phyloP scores from a whole-genome alignment of 1,284 basidiomycete species.

The Ceratobasidium sp. region DNA sequence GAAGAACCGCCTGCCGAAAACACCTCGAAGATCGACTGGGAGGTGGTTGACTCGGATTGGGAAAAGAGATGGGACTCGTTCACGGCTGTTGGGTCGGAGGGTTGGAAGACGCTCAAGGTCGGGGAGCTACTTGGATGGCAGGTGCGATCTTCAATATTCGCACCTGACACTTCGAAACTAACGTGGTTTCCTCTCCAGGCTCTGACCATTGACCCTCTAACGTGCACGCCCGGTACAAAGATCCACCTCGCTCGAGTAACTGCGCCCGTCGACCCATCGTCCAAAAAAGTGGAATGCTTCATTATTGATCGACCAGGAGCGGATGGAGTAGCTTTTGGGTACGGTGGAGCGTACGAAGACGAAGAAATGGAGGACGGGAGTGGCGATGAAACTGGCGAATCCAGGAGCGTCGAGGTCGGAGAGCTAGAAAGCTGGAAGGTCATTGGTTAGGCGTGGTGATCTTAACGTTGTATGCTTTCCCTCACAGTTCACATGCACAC shows the following conservation, averaged over 20 bases:
- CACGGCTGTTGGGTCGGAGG: slow-evolving; percentile 45
- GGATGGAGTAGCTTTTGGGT: slow-evolving; percentile 11
- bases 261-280: background rate
- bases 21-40: slow-evolving; percentile 50
- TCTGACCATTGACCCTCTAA: slow-evolving; percentile 60
- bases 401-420: background rate
- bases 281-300: slow-evolving; percentile 18
- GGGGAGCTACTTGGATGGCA: slow-evolving; percentile 60
- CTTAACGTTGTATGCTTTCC: background rate
- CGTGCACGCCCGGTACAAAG: slow-evolving; percentile 61
- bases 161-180: background rate
- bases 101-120: slow-evolving; percentile 47
- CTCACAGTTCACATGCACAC: too few relatives aligned
- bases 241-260: slow-evolving; percentile 54
- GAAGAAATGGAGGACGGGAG: background rate
- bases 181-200: slow-evolving; percentile 49
- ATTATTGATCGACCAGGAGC: slow-evolving; percentile 23
- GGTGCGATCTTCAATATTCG: slow-evolving; percentile 51
- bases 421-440: background rate
- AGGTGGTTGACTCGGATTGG: slow-evolving; percentile 48
- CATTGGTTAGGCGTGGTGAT: background rate
- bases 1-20: background rate
- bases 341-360: background rate
- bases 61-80: slow-evolving; percentile 52
- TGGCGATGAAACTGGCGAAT: background rate